Conservation (phyloP, 2,329 filamentous ascomycete genomes). For the Fusarium sp. region DNA sequence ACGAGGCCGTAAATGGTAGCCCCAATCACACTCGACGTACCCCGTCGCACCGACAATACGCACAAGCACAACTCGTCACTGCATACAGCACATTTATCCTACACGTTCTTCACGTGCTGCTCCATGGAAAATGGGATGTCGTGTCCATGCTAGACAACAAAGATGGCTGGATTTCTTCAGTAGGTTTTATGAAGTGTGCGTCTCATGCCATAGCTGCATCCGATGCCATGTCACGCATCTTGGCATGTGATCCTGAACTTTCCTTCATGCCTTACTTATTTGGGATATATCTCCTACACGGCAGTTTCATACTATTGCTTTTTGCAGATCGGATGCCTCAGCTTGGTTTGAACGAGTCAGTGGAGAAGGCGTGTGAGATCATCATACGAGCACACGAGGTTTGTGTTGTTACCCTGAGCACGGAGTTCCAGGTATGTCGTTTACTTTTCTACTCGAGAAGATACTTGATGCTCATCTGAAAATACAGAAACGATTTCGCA, state of each 20-base stretch:
- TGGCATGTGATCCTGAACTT: neutral
- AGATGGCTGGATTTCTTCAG: conserved; percentile 1
- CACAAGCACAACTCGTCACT: neutral
- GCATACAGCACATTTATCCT: conserved; percentile 2
- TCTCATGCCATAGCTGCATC: neutral
- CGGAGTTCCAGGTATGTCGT: neutral
- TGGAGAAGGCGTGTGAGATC: neutral
- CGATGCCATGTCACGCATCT: neutral
- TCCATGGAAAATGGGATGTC: neutral
- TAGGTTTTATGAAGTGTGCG: neutral
- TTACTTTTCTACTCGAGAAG: neutral
- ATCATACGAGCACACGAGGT: conserved; percentile 2
- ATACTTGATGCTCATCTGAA: neutral
- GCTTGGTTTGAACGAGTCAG: neutral
- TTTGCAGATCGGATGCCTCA: conserved; percentile 4
- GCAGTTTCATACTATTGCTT: neutral
- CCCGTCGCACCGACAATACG: neutral
- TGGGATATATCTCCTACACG: neutral
- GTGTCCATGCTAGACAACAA: neutral
- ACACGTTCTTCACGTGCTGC: neutral
- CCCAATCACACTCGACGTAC: neutral
- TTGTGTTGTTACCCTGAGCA: neutral
- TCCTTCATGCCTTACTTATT: neutral
- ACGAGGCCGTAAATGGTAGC: neutral
- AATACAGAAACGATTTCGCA: neutral